A percentile compares a stretch with the other conserved stretches of the same genome.
Evolutionary conservation across 257 asterid genomes (phyloP).

Genomic region (Craterostigma plantagineum): DNA sequence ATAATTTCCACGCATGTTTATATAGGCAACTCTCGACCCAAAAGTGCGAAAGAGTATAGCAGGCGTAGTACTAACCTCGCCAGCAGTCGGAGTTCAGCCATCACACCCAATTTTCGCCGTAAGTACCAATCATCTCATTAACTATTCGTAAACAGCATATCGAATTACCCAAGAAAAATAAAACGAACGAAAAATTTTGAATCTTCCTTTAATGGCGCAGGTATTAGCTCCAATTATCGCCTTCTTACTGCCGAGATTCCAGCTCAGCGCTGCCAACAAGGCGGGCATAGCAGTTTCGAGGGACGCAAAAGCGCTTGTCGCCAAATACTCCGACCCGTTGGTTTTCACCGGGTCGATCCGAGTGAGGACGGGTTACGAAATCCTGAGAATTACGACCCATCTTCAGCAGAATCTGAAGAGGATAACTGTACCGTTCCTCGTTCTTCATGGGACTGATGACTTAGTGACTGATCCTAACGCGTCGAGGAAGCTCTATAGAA

Average conservation of each 20-base stretch:
- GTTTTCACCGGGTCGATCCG: constrained; percentile 84
- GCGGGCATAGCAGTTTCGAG: neutral
- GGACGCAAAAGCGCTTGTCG: constrained; percentile 34
- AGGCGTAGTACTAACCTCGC: constrained; percentile 74
- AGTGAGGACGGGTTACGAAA: constrained; percentile 76
- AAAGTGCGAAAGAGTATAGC: constrained; percentile 36
- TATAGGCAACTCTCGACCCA: constrained; percentile 77
- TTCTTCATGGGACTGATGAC: constrained; percentile 76
- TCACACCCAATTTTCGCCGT: constrained; percentile 70
- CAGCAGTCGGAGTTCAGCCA: constrained; percentile 87
- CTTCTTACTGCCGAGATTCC: constrained; percentile 60
- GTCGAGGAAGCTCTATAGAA: constrained; percentile 47
- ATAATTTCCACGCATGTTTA: constrained; percentile 1
- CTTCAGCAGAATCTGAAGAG: constrained; percentile 51
- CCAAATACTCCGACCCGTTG: constrained; percentile 82
- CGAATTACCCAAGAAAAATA: neutral
- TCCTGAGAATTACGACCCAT: constrained; percentile 33
- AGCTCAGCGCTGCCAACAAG: constrained; percentile 74
- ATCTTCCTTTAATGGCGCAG: neutral
- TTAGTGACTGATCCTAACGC: constrained; percentile 68
- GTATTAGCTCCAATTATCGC: constrained; percentile 13
- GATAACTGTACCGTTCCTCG: constrained; percentile 56
- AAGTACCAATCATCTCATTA: constrained; percentile 7
- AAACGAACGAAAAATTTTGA: too few relatives aligned
- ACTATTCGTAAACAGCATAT: neutral